Base-by-base conservation (phyloP, 805 yeast species). In the Barnettozyma salicaria region DNA sequence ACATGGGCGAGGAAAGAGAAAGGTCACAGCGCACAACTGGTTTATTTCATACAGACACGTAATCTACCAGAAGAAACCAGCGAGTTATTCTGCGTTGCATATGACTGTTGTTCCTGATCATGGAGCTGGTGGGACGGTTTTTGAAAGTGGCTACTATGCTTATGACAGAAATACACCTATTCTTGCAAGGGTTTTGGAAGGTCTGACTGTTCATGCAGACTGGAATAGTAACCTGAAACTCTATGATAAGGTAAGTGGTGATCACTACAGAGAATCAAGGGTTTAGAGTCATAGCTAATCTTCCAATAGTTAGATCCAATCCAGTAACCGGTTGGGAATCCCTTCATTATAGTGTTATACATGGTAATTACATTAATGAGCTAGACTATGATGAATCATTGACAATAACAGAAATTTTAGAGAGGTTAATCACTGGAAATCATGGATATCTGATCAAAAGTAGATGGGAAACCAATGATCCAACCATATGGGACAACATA, bases 41-140 rank as follows among this genome's bases (percentile, higher is more conserved):
- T 23, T 18, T 32, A 4, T 32, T 32, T 13, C 35, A 32, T 17
- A 32, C 35, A 17, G 35, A 32, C 25, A 11, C 25, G 3, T 18
- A 24, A 12, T 32, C n/a, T n/a, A 32, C 11, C 29, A 32, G 14
- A 32, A 18, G 13, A 23, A 17, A 16, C 35, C 35, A 11, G 35
- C 35, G 5, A 23, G 27, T 18, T 32, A 23, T 16, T 23, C 28
- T 24, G 35, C 35, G 14, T 24, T 32, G 19, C 27, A 24, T 6
- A 32, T 32, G 35, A 32, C 35, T 8, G 16, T 17, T 13, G 35
- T 24, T 12, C 35, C 35, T n/a, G 18, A 14, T 13, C 23, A 32
- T 18, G 35, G 35, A 11, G 35, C 35, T 23, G 35, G 35, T 32
- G 35, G 35, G 7, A 32, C 35, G 12, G 35, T 32, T 22, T 32